Conservation (phyloP, 192 early-diverging fungal species). For the Entomortierella chlamydospora region DNA sequence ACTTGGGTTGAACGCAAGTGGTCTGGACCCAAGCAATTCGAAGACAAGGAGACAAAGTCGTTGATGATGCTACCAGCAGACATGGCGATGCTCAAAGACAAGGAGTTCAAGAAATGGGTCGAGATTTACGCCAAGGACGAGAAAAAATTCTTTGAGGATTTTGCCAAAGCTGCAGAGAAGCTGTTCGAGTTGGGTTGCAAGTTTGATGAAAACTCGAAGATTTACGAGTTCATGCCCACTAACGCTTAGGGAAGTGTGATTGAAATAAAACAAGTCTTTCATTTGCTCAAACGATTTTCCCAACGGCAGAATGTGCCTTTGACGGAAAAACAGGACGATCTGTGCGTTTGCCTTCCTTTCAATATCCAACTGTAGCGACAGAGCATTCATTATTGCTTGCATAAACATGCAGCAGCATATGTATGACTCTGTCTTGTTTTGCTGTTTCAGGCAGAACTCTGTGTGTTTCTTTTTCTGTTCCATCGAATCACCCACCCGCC, state of each 20-base stretch:
- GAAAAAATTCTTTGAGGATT: conserved; percentile 91
- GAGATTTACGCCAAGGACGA: conserved; percentile 90
- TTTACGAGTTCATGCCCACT: conserved; percentile 72
- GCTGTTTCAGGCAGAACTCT: too few species aligned
- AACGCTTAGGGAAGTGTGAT: conserved; percentile 61
- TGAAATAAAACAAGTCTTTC: too few species aligned
- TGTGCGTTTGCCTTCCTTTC: too few species aligned
- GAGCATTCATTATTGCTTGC: too few species aligned
- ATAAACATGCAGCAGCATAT: too few species aligned
- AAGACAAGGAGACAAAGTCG: conserved; percentile 75
- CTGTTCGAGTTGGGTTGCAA: conserved; percentile 88
- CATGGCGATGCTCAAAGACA: conserved; percentile 71
- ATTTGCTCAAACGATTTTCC: too few species aligned
- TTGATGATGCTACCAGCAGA: conserved; percentile 82
- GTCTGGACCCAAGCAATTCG: conserved; percentile 88
- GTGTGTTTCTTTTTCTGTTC: too few species aligned
- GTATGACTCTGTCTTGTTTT: too few species aligned
- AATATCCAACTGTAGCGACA: too few species aligned
- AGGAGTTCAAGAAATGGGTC: conserved; percentile 78
- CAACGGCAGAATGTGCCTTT: too few species aligned
- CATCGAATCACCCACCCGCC: too few species aligned
- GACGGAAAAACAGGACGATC: too few species aligned
- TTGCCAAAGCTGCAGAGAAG: conserved; percentile 85
- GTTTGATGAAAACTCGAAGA: conserved; percentile 73
- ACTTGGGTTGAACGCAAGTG: conserved; percentile 86